Evolutionary conservation across 192 early-diverging fungal species (phyloP).

Genomic region (Entophlyctis luteolus): DNA sequence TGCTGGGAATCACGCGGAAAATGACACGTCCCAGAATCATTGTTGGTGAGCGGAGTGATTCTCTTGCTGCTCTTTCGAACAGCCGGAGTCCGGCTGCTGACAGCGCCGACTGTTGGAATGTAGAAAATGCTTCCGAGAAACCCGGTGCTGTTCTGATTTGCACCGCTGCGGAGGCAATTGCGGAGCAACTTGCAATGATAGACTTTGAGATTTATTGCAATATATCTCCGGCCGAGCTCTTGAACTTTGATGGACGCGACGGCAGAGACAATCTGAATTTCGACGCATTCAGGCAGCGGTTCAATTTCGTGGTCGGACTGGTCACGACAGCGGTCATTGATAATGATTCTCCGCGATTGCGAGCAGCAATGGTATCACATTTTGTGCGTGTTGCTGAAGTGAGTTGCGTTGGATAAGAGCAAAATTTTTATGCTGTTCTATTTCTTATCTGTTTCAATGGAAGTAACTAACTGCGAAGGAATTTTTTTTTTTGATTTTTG

Average conservation of each 20-base stretch:
- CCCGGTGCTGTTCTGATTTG: neutral
- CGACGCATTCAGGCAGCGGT: constrained; percentile 13
- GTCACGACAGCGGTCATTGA: constrained; percentile 21
- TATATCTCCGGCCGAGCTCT: constrained; percentile 10
- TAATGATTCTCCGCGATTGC: neutral
- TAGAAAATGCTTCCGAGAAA: neutral
- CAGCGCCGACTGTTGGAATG: neutral
- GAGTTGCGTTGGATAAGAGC: neutral
- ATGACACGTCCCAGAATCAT: no score
- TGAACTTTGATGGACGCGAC: neutral
- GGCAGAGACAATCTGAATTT: neutral
- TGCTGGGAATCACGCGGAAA: no score
- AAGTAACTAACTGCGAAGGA: no score
- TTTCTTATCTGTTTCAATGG: no score
- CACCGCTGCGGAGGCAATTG: neutral
- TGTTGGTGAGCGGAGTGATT: neutral
- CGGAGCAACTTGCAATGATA: constrained; percentile 11
- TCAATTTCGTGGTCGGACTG: constrained; percentile 27
- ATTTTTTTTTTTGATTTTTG: no score
- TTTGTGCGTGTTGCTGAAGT: constrained; percentile 25
- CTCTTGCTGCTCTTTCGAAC: no score
- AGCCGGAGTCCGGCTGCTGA: neutral
- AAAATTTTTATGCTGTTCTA: neutral
- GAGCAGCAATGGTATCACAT: constrained; percentile 16
- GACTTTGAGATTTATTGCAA: constrained; percentile 13